phyloP scores from a whole-genome alignment of 208 protist genomes.

The Plasmodiophora brassicae region DNA sequence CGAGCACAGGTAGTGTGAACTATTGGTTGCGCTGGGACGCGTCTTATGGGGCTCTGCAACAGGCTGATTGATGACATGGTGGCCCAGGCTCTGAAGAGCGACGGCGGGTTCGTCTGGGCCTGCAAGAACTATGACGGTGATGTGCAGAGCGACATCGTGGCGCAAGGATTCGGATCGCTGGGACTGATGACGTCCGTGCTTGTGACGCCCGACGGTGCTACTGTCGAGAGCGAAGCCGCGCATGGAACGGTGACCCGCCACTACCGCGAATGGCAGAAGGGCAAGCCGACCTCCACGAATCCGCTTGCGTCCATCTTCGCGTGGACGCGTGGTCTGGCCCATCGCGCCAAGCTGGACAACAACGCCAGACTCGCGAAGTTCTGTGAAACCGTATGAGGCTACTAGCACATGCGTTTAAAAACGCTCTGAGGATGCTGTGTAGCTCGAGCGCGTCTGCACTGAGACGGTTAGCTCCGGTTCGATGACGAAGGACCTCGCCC shows the following conservation, averaged over 20 bases:
- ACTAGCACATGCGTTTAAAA: too few relatives aligned
- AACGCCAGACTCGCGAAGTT: conserved; percentile 18
- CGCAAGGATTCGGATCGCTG: conserved; percentile 86
- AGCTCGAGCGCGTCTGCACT: conserved; percentile 53
- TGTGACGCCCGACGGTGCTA: conserved; percentile 89
- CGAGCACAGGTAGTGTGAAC: too few relatives aligned
- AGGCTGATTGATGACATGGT: conserved; percentile 96
- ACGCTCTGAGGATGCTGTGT: too few relatives aligned
- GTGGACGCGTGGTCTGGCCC: conserved; percentile 42
- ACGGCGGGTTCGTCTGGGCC: conserved; percentile 87
- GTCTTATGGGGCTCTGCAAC: too few relatives aligned
- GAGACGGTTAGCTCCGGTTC: conserved; percentile 78
- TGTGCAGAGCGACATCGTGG: conserved; percentile 89
- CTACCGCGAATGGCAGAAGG: conserved; percentile 84
- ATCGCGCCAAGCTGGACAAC: conserved; percentile 42
- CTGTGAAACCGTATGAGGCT: too few relatives aligned
- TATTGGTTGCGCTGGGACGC: too few relatives aligned
- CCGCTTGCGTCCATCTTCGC: conserved; percentile 74
- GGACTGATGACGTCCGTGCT: conserved; percentile 95
- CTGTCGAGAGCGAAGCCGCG: conserved; percentile 90
- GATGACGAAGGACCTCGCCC: conserved; percentile 96
- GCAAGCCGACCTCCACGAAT: conserved; percentile 91
- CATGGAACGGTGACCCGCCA: conserved; percentile 95
- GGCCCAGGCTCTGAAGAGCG: conserved; percentile 77
- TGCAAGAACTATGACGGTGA: conserved; percentile 98